A percentile compares a stretch with the other conserved stretches of the same genome.
These are phyloP conservation scores for Metarhizium sp. DNA, from an alignment of 2,329 filamentous ascomycete genomes.

Conservation along the genomic window DNA sequence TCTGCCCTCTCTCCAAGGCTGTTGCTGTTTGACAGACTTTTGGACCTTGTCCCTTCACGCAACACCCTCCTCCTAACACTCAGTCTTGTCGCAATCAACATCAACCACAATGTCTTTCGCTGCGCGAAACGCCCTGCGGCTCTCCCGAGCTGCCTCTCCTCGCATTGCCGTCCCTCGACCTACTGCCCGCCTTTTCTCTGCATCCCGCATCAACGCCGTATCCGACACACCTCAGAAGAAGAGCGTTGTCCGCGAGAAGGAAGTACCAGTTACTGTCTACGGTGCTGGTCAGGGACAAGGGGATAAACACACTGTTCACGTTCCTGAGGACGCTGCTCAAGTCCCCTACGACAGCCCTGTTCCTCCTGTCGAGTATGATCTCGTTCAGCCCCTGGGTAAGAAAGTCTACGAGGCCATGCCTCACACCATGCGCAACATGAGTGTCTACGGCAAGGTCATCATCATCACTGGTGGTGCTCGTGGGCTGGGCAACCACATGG, in stretches of 20 bases:
- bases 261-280: constrained; percentile 48
- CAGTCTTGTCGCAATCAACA: background rate
- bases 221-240: constrained; percentile 34
- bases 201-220: constrained; percentile 20
- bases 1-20: background rate
- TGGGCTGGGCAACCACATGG: constrained; percentile 72
- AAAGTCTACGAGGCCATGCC: constrained; percentile 48
- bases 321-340: constrained; percentile 31
- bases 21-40: background rate
- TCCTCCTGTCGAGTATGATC: constrained; percentile 33
- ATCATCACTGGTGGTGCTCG: constrained; percentile 68
- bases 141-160: constrained; percentile 21
- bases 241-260: constrained; percentile 46
- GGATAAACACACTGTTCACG: constrained; percentile 47
- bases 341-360: constrained; percentile 31
- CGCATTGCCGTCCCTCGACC: constrained; percentile 14
- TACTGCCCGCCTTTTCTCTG: constrained; percentile 23
- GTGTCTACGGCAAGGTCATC: constrained; percentile 60
- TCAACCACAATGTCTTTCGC: constrained; percentile 25
- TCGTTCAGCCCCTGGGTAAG: constrained; percentile 41
- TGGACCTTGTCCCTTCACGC: background rate
- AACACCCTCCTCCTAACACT: background rate
- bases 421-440: constrained; percentile 59
- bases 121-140: constrained; percentile 24
- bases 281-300: constrained; percentile 36